Evolutionary conservation across 2,329 filamentous ascomycete species (phyloP).

Genomic region (Chlorencoelia australis): DNA sequence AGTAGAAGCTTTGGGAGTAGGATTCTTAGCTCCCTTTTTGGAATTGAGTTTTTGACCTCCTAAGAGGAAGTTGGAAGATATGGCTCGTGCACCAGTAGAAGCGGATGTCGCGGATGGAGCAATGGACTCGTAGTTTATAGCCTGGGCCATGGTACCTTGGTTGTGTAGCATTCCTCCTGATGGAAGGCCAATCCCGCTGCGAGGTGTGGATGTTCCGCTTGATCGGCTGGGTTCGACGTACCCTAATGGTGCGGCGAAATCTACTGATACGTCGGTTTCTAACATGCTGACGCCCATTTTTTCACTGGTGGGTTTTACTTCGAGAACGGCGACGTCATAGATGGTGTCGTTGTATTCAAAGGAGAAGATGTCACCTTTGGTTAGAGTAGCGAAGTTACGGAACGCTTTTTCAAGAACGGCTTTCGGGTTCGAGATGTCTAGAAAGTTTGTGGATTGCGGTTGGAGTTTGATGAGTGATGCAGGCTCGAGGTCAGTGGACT

Average conservation of each 20-base stretch:
- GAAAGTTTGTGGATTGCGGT: conserved; percentile 83
- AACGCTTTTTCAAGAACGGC: conserved; percentile 95
- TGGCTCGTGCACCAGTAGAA: conserved; percentile 49
- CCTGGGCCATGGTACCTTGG: conserved; percentile 90
- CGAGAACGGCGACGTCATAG: conserved; percentile 86
- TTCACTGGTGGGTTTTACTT: conserved; percentile 77
- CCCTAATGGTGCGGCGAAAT: conserved; percentile 88
- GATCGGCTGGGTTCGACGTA: conserved; percentile 76
- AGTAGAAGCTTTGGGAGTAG: conserved; percentile 63
- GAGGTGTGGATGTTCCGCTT: conserved; percentile 81
- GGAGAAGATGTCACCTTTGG: conserved; percentile 88
- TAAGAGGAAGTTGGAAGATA: conserved; percentile 68
- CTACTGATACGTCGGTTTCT: conserved; percentile 92
- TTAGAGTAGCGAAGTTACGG: conserved; percentile 88
- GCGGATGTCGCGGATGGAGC: conserved; percentile 64
- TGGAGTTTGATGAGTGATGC: conserved; percentile 94
- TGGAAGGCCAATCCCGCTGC: conserved; percentile 54
- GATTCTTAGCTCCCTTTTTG: conserved; percentile 70
- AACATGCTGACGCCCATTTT: conserved; percentile 88
- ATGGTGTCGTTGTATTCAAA: conserved; percentile 94
- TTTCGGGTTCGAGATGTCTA: conserved; percentile 95
- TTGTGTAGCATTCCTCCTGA: conserved; percentile 67
- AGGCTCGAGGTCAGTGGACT: conserved; percentile 83
- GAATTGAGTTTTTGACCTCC: conserved; percentile 73
- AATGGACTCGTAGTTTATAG: conserved; percentile 93